Conservation (phyloP, 2,329 filamentous ascomycete species). For the Chrysosphaeria jannelii region DNA sequence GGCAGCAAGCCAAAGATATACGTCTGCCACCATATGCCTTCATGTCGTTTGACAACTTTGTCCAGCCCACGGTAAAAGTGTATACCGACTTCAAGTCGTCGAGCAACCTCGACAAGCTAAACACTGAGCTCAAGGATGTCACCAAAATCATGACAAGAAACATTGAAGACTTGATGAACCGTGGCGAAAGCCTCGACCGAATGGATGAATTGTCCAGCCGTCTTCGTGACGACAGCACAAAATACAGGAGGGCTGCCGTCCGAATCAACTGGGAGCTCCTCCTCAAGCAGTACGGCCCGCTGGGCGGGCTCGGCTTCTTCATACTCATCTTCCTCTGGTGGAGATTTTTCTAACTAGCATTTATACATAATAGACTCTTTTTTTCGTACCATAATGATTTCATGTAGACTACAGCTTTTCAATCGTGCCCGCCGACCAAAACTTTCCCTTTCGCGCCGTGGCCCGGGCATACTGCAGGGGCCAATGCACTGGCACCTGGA, state of each 20-base stretch:
- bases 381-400: too few relatives aligned
- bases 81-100: slow-evolving; percentile 80
- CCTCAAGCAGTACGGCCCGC: slow-evolving; percentile 85
- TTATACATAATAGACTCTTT: neutral
- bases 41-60: slow-evolving; percentile 95
- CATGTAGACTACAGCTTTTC: slow-evolving; percentile 2
- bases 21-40: slow-evolving; percentile 82
- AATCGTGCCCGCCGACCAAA: slow-evolving; percentile 3
- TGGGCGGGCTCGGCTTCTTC: slow-evolving; percentile 53
- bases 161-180: slow-evolving; percentile 87
- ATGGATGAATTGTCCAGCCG: slow-evolving; percentile 88
- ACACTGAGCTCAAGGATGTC: slow-evolving; percentile 89
- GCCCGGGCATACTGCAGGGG: slow-evolving; percentile 30
- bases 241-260: slow-evolving; percentile 77
- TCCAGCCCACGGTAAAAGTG: slow-evolving; percentile 68
- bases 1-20: slow-evolving; percentile 41
- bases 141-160: slow-evolving; percentile 99
- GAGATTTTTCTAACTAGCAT: slow-evolving; percentile 43
- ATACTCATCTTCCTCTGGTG: slow-evolving; percentile 72
- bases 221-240: slow-evolving; percentile 72
- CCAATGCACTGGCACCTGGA: slow-evolving; percentile 40
- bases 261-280: slow-evolving; percentile 95
- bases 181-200: slow-evolving; percentile 76
- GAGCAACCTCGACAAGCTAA: slow-evolving; percentile 80
- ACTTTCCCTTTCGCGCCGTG: too few relatives aligned